Percentiles rank a stretch among this genome's conserved stretches.
phyloP scores from a whole-genome alignment of 139 green algal species.

The Chlamydomonas applanata region DNA sequence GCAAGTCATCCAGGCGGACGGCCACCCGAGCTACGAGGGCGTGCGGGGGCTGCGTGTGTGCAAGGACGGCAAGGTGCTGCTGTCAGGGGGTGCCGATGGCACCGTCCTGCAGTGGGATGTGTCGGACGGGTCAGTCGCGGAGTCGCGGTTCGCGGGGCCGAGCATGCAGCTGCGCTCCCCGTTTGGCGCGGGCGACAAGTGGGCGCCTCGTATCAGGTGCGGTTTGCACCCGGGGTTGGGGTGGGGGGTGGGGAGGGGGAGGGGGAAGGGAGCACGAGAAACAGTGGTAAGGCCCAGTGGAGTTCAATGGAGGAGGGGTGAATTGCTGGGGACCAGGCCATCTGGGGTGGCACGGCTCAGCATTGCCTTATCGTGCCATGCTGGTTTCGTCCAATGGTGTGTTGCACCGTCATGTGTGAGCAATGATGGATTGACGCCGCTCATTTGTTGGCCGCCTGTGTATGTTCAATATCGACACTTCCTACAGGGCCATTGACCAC shows the following conservation, averaged over 20 bases:
- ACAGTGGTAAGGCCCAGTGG: no score
- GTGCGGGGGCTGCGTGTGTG: conserved; percentile 49
- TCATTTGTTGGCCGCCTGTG: no score
- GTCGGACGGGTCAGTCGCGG: conserved; percentile 40
- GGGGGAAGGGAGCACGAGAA: no score
- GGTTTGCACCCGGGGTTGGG: neutral
- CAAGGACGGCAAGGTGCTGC: conserved; percentile 36
- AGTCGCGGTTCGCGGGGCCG: conserved; percentile 38
- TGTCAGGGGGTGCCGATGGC: conserved; percentile 56
- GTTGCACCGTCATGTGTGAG: no score
- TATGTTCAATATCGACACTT: no score
- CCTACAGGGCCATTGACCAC: neutral
- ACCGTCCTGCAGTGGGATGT: conserved; percentile 60
- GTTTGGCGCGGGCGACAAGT: conserved; percentile 21
- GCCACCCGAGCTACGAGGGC: conserved; percentile 42
- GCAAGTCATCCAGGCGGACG: conserved; percentile 45
- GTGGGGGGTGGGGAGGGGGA: no score
- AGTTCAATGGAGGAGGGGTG: no score
- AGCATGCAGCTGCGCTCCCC: conserved; percentile 37
- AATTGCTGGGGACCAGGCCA: no score
- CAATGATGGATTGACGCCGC: no score
- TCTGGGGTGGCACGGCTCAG: no score
- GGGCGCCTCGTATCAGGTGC: conserved; percentile 7
- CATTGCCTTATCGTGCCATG: no score
- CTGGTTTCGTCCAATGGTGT: no score